Evolutionary conservation across 1,139 yeast species (phyloP), one percentile per base, ranked within the genome.

Genomic region (Taiozyma sp.): DNA sequence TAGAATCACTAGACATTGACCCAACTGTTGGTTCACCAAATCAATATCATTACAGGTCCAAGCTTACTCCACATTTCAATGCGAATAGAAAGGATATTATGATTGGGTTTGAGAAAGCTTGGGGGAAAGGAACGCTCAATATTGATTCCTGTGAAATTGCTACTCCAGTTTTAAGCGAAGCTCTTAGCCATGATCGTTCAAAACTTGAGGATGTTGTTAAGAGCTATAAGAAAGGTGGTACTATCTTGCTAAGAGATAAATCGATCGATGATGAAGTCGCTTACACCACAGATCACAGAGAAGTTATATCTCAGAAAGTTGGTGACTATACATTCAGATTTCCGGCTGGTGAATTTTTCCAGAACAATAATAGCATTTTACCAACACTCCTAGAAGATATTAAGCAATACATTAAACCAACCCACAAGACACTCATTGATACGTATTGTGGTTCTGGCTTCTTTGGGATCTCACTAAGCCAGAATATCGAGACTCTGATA

Each of bases 391-490:
- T 90, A 3, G 67, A 70, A 39, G 84, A 86, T 61, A 96, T 89
- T 28, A 72, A 78, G 22, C 81, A 84, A 60, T 70, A 85, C 23
- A 49, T 51, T 19, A 64, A 67, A n/a, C 72, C 71, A 8, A 79
- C 76, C 29, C 76, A 71, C 63, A 68, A 49, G 66, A 86, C 79
- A 65, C 71, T 89, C 50, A 92, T 89, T 29, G 96, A 89, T 65
- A 92, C 96, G 1, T 89, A 89, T 69, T 89, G 96, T 71, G 96
- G 96, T 3, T 84, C 92, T 10, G 96, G 96, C 0, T 73, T 89
- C 51, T 87, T 89, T 62, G 85, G 91, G 27, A 82, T 89, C 44
- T 80, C 95, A 1, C 79, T 92, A 60, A 80, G 88, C 38, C 64
- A 73, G 1, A 76, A 80, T n/a, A 88, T 86, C 7, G 79, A 83